A percentile compares a stretch with the other conserved stretches of the same genome.
These are phyloP conservation scores for Saccharum spontaneum DNA, from an alignment of 176 grass and related monocot species.

Conservation along the genomic window DNA sequence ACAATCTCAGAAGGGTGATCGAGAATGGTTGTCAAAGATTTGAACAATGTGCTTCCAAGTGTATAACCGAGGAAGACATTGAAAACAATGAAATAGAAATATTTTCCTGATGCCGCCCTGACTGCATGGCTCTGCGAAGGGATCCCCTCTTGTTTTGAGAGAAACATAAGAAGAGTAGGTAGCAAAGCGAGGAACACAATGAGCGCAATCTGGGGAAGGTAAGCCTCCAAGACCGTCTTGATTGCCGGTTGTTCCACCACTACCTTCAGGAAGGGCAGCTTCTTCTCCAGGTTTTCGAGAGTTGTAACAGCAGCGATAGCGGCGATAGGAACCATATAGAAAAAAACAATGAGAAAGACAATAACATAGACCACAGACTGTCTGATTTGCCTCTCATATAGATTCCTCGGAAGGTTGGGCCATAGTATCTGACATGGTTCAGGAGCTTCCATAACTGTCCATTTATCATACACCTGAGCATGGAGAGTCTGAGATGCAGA, in stretches of 20 bases:
- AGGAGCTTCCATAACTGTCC: conserved; percentile 84
- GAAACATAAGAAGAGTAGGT: conserved; percentile 67
- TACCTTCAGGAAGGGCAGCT: conserved; percentile 78
- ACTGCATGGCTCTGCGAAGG: conserved; percentile 59
- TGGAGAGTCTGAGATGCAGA: conserved; percentile 86
- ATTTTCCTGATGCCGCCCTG: conserved; percentile 80
- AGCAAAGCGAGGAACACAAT: conserved; percentile 89
- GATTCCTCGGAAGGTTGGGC: conserved; percentile 62
- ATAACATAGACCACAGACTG: conserved; percentile 53
- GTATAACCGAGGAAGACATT: conserved; percentile 83
- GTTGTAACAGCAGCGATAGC: conserved; percentile 84
- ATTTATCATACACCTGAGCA: conserved; percentile 73
- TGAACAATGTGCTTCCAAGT: conserved; percentile 47
- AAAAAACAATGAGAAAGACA: conserved; percentile 77
- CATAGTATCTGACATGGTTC: conserved; percentile 72
- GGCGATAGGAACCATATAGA: conserved; percentile 71
- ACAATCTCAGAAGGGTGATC: conserved; percentile 27
- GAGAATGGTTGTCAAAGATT: conserved; percentile 39
- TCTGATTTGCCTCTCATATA: conserved; percentile 70
- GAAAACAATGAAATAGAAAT: conserved; percentile 90
- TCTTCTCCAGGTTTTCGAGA: conserved; percentile 53
- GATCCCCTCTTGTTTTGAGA: conserved; percentile 85
- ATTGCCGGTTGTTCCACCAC: conserved; percentile 48
- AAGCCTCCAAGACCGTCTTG: conserved; percentile 80
- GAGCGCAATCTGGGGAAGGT: conserved; percentile 78